Evolutionary conservation across 2,329 filamentous ascomycete genomes (phyloP), one percentile per base, ranked within the genome.

Genomic region (Immersiporthe knoxdaviesiana): DNA sequence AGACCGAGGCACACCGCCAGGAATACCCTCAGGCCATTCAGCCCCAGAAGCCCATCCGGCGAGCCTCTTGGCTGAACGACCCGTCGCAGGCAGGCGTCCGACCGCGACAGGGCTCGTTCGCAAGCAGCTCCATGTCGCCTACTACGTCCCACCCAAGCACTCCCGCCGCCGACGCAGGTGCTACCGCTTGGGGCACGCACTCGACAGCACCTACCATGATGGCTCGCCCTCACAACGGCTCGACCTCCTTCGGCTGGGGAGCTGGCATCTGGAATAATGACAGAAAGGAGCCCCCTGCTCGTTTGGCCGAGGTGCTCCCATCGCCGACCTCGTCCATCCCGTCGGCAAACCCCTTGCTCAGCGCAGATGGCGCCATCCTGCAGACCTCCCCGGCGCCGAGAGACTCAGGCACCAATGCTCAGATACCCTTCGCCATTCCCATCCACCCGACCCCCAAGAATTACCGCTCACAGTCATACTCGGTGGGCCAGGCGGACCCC

Each of bases 381-480:
- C 85, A 88, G 74, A 82, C 84, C 0, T 85, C 86, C 47, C 83
- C 83, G 61, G 82, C 79, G 68, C 84, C 82, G 61, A 84, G 84
- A 76, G 87, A 86, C 74, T 85, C 78, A 74, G 85, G 79, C 44
- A 82, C 83, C 56, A 90, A 87, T 71, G 79, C 84, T 73, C 89
- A 95, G 72, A 92, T 97, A 66, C 92, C 93, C 0, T 97, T 97
- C 75, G 87, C 92, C 8, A 97, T 97, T 73, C 94, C 94, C 4
- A 84, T 97, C 27, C 92, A 97, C 72, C 94, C 95, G 0, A 96
- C 93, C 0, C 92, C 92, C 1, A 98, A 98, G 79, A 94, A 93
- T 1, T 96, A 97, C 75, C 90, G 96, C 58, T 99, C 96, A 7
- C 93, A 97, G 79, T 98, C 96, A 5, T 98, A 98, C 79, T 98